Base-by-base conservation (phyloP, 1,284 basidiomycete species). In the Hemileia vastatrix region DNA sequence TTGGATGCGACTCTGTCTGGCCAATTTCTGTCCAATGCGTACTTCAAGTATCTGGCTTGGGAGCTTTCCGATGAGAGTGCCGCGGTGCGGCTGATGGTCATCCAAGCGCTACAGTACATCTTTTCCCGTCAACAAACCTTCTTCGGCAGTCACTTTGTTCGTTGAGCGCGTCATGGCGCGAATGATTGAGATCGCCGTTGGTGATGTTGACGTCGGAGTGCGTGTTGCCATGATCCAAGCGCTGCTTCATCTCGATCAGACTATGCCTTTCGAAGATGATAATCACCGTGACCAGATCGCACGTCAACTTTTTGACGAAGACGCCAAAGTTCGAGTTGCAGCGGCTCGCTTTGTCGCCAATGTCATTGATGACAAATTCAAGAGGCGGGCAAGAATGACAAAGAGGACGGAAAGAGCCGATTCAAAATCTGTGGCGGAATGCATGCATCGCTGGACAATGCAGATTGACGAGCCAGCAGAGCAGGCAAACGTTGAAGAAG, bases 31-130 rank as follows among this genome's bases (percentile, higher is more conserved):
- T 95, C 50, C 86, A 90, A 63, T 84, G 83, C 3, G 80, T 93
- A 92, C 77, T 83, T 97, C 43, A 86, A 87, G 43, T 97, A 97
- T 74, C 84, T 94, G 5, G 90, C 90, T n/a, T 92, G 89, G 88
- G 86, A 92, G 1, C 81, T 96, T n/a, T 90, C 88, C 0, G 92
- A 95, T 72, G 77, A 83, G n/a, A 27, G 77, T 78, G 43, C 66
- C 77, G 70, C 15, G 0, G 31, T 21, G n/a, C n/a, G n/a, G n/a
- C n/a, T n/a, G n/a, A n/a, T n/a, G n/a, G n/a, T n/a, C n/a, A n/a
- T n/a, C n/a, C n/a, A n/a, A n/a, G n/a, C n/a, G n/a, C n/a, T n/a
- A n/a, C n/a, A n/a, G n/a, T n/a, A n/a, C n/a, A n/a, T n/a, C n/a
- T n/a, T n/a, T n/a, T n/a, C n/a, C n/a, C n/a, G n/a, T n/a, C n/a